phyloP scores from a whole-genome alignment of 208 protist species.

The Leishmania amazonensis region DNA sequence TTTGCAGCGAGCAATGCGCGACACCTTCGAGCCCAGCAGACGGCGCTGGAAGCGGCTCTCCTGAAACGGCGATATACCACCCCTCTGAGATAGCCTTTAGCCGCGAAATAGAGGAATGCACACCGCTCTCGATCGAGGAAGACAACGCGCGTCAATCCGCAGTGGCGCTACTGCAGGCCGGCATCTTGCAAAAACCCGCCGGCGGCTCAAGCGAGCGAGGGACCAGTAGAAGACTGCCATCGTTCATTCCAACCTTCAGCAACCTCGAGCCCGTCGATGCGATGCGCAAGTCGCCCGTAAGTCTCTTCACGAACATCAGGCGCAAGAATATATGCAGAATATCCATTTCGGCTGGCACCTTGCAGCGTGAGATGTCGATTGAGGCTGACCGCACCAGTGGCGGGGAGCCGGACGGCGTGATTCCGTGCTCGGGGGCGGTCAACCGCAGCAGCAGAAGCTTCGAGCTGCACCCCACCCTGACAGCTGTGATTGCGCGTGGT shows the following conservation, averaged over 20 bases:
- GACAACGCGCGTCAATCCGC: conserved; percentile 32
- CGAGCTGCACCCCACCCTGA: neutral
- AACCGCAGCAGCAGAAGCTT: conserved; percentile 9
- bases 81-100: conserved; percentile 12
- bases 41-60: conserved; percentile 2
- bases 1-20: conserved; percentile 13
- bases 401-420: neutral
- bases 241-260: conserved; percentile 6
- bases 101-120: conserved; percentile 17
- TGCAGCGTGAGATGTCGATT: conserved; percentile 2
- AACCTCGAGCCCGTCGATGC: conserved; percentile 13
- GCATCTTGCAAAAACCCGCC: neutral
- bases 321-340: conserved; percentile 11
- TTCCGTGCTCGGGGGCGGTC: neutral
- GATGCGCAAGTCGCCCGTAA: conserved; percentile 1
- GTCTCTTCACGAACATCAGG: conserved; percentile 3
- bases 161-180: conserved; percentile 31
- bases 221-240: neutral
- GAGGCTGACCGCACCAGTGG: conserved; percentile 1
- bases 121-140: conserved; percentile 14
- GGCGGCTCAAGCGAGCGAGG: neutral
- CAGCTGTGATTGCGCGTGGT: neutral
- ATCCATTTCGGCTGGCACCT: conserved; percentile 3
- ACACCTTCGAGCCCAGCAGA: conserved; percentile 18
- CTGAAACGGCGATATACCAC: conserved; percentile 20